Evolutionary conservation across 2,329 filamentous ascomycete genomes (phyloP).

Genomic region (Tolypocladium nubicola): DNA sequence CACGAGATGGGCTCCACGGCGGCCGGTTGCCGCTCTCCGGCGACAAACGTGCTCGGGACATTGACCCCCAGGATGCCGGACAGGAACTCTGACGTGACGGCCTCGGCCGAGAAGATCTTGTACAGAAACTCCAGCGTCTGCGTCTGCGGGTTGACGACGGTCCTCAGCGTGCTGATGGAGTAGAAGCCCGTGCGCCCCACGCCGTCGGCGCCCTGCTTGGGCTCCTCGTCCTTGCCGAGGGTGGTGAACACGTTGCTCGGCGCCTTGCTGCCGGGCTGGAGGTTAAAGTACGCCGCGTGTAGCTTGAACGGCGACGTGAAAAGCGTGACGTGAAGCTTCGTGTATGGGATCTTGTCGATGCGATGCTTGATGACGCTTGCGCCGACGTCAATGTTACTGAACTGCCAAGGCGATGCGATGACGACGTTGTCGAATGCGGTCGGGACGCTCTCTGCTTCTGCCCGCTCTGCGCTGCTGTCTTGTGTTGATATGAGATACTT

Average conservation of each 20-base stretch:
- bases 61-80: conserved; percentile 38
- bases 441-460: conserved; percentile 27
- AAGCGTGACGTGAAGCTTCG: conserved; percentile 77
- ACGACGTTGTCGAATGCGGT: conserved; percentile 68
- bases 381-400: conserved; percentile 54
- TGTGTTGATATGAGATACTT: conserved; percentile 37
- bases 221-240: conserved; percentile 48
- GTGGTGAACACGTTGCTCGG: conserved; percentile 80
- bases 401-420: conserved; percentile 76
- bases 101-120: conserved; percentile 53
- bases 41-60: conserved; percentile 30
- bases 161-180: conserved; percentile 66
- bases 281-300: conserved; percentile 61
- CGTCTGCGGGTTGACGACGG: conserved; percentile 49
- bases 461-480: conserved; percentile 9
- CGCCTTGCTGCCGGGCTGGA: conserved; percentile 43
- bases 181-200: conserved; percentile 73
- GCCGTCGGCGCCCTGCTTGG: conserved; percentile 39
- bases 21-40: background rate
- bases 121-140: conserved; percentile 45
- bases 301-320: conserved; percentile 70
- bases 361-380: conserved; percentile 55
- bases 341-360: conserved; percentile 78
- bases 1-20: conserved; percentile 52
- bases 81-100: conserved; percentile 42